A percentile compares a stretch with the other conserved stretches of the same genome.
Conservation (phyloP, 2,329 filamentous ascomycete genomes). For the Sporothrix schenckii region DNA sequence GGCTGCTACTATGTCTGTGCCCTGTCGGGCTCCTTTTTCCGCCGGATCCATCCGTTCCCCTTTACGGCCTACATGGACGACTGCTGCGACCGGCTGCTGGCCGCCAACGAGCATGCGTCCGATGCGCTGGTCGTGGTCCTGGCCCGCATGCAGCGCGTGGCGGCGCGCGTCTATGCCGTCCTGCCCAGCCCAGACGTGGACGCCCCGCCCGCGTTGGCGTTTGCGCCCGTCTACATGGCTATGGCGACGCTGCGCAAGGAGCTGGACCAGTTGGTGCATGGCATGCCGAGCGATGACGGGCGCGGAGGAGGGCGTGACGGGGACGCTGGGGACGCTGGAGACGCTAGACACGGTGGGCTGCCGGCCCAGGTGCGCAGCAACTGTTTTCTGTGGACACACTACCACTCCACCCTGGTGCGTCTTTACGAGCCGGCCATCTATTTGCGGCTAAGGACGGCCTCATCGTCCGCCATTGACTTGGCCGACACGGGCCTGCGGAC, state of each 20-base stretch:
- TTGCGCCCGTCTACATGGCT: constrained; percentile 43
- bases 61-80: constrained; percentile 44
- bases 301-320: too few species aligned
- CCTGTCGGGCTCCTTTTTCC: constrained; percentile 44
- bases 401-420: constrained; percentile 42
- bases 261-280: constrained; percentile 38
- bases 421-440: constrained; percentile 47
- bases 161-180: constrained; percentile 40
- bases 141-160: constrained; percentile 44
- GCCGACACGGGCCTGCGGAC: constrained; percentile 41
- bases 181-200: constrained; percentile 37
- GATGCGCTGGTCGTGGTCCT: constrained; percentile 44
- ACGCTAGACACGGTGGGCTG: not conserved
- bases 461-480: not conserved
- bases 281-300: not conserved
- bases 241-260: constrained; percentile 43
- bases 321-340: too few species aligned
- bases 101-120: constrained; percentile 40
- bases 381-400: constrained; percentile 43
- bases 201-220: constrained; percentile 32
- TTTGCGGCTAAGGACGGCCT: constrained; percentile 37
- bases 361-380: constrained; percentile 37
- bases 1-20: constrained; percentile 48
- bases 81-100: constrained; percentile 43
- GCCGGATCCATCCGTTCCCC: constrained; percentile 41